These are phyloP conservation scores for Sphaerulina musiva DNA, from an alignment of 2,329 filamentous ascomycete species.

Conservation along the genomic window DNA sequence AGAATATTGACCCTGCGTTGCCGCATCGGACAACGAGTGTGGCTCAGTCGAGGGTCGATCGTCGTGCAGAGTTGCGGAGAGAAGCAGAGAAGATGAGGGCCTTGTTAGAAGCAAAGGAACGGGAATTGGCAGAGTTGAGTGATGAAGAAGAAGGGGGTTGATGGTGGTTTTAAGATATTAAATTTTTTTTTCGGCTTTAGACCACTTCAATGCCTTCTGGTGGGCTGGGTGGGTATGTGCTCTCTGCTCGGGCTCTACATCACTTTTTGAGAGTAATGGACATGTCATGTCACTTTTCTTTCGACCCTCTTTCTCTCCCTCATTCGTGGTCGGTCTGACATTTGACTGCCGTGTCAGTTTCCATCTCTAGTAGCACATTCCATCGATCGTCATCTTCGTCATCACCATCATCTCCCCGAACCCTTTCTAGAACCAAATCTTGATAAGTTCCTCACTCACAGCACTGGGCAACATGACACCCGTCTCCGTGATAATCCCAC, in stretches of 20 bases:
- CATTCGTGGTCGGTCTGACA: too few relatives aligned
- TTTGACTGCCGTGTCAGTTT: too few relatives aligned
- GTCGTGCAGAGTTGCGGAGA: slow-evolving; percentile 58
- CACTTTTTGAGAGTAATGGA: too few relatives aligned
- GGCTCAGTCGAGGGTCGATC: slow-evolving; percentile 47
- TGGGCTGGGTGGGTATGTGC: too few relatives aligned
- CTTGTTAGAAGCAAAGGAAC: slow-evolving; percentile 65
- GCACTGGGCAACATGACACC: slow-evolving; percentile 64
- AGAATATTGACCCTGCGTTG: slow-evolving; percentile 34
- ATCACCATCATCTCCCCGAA: not conserved
- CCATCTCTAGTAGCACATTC: not conserved
- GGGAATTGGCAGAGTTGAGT: slow-evolving; percentile 53
- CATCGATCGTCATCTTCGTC: not conserved
- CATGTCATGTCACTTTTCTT: too few relatives aligned
- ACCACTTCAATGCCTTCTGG: too few relatives aligned
- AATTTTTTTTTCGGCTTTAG: not conserved
- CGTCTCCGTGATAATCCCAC: slow-evolving; percentile 68
- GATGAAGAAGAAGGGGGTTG: slow-evolving; percentile 2
- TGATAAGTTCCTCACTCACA: slow-evolving; percentile 64
- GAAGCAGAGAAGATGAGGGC: slow-evolving; percentile 73
- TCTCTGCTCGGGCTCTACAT: too few relatives aligned
- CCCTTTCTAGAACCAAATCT: slow-evolving; percentile 46
- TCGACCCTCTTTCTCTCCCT: too few relatives aligned
- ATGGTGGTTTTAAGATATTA: not conserved
- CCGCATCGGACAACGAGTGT: slow-evolving; percentile 29